phyloP scores from a whole-genome alignment of 108 stramenopile genomes.

The Mediolabrus comicus region DNA sequence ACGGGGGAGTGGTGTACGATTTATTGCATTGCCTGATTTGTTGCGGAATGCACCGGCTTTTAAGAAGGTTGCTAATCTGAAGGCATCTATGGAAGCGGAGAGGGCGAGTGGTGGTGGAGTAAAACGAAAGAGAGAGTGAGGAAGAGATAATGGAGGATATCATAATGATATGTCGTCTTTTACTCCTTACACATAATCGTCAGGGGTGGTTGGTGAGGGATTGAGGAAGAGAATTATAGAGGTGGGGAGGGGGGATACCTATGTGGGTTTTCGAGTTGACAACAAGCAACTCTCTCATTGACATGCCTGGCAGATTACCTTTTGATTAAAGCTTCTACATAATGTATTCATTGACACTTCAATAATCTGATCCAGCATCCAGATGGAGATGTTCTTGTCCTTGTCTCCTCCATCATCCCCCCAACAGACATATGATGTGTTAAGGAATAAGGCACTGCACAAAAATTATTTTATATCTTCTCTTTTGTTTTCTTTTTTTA shows the following conservation, averaged over 20 bases:
- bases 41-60: slow-evolving; percentile 95
- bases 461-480: neutral
- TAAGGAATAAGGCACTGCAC: neutral
- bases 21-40: slow-evolving; percentile 94
- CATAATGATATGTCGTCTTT: neutral
- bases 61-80: slow-evolving; percentile 91
- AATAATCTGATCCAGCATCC: neutral
- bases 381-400: too few relatives aligned
- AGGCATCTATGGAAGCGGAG: slow-evolving; percentile 84
- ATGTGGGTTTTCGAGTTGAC: too few relatives aligned
- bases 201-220: neutral
- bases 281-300: neutral
- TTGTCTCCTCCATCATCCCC: neutral
- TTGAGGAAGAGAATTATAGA: neutral
- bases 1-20: slow-evolving; percentile 90
- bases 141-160: neutral
- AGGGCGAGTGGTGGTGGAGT: slow-evolving; percentile 30
- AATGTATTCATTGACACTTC: neutral
- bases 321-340: neutral
- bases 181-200: neutral
- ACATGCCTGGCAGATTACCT: neutral
- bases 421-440: neutral
- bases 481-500: slow-evolving; percentile 5
- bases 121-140: slow-evolving; percentile 26
- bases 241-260: neutral